Evolutionary conservation across 2,329 filamentous ascomycete species (phyloP), one percentile per base, ranked within the genome.

Genomic region (Fusarium sulawesiense): DNA sequence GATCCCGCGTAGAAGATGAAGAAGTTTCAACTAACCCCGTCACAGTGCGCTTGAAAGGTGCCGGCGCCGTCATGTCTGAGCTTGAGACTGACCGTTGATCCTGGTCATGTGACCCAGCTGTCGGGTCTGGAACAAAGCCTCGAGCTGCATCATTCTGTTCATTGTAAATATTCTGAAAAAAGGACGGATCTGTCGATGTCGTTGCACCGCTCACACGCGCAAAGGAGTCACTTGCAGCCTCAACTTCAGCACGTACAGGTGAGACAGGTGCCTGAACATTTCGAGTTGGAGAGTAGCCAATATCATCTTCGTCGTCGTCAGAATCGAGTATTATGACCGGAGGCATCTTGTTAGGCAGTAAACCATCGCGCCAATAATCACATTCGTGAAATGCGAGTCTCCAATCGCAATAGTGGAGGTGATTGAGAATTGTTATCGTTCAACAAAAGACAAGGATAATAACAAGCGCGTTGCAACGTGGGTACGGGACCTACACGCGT

Each of bases 151-250:
- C 76, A 41, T 80, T 79, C 70, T 86, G 83, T 49, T 85, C 82
- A 23, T 84, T 78, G 60, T 85, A 86, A 12, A 87, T 72, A 51
- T 77, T 79, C 48, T 81, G 80, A 65, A 87, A 87, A 67, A 85
- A 83, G 1, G 78, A 80, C 3, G 81, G 79, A 60, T 87, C 83
- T 2, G 85, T 87, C 18, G 84, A 86, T 23, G 74, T 77, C 9
- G 80, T 79, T 40, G 73, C 73, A 57, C 73, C 70, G 60, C 77
- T 77, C 70, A 65, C 64, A 56, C 58, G 62, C 16, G 75, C 76
- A 12, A 73, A 75, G 20, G 73, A 76, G 27, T 71, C 68, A 30
- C 61, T 68, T 34, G 57, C 45, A 48, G 55, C 53, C 48, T 53
- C 47, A 53, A 49, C 50, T 46, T 57, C 47, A 48, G 61, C n/a